These are phyloP conservation scores for Plenodomus lindquistii DNA, from an alignment of 2,329 filamentous ascomycete genomes.

Conservation along the genomic window DNA sequence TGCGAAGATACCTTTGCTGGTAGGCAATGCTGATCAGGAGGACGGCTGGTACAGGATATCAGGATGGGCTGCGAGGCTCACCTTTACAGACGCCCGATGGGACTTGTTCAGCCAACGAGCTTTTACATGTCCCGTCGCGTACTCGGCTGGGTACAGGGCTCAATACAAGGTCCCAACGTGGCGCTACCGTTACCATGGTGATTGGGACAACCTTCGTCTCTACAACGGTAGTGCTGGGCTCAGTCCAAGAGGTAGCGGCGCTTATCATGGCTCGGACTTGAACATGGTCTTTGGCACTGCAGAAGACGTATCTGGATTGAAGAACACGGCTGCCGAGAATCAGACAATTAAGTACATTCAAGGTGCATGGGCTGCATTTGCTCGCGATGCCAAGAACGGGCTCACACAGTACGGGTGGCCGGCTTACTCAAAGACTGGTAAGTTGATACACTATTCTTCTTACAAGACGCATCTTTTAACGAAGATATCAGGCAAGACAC, in stretches of 20 bases:
- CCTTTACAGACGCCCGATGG: conserved; percentile 29
- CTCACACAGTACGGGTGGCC: conserved; percentile 42
- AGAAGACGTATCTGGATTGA: conserved; percentile 25
- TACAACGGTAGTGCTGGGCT: conserved; percentile 33
- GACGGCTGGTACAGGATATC: conserved; percentile 34
- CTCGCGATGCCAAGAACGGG: conserved; percentile 32
- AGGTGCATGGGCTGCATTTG: conserved; percentile 42
- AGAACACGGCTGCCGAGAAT: conserved; percentile 27
- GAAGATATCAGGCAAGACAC: conserved; percentile 13
- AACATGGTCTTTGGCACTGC: conserved; percentile 42
- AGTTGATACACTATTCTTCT: background rate
- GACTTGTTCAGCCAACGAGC: conserved; percentile 24
- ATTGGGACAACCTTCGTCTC: conserved; percentile 41
- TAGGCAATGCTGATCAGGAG: conserved; percentile 31
- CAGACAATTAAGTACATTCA: conserved; percentile 38
- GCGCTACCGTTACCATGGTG: conserved; percentile 44
- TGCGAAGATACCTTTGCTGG: conserved; percentile 27
- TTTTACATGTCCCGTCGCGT: conserved; percentile 30
- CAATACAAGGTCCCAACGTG: conserved; percentile 38
- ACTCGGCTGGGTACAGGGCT: conserved; percentile 22
- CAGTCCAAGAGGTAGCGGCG: conserved; percentile 33
- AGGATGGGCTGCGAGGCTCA: conserved; percentile 23
- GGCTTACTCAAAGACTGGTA: conserved; percentile 18
- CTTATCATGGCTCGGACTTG: conserved; percentile 45
- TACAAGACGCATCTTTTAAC: background rate